Evolutionary conservation across 176 grass and related monocot species (phyloP).

Genomic region (Phyllostachys edulis): DNA sequence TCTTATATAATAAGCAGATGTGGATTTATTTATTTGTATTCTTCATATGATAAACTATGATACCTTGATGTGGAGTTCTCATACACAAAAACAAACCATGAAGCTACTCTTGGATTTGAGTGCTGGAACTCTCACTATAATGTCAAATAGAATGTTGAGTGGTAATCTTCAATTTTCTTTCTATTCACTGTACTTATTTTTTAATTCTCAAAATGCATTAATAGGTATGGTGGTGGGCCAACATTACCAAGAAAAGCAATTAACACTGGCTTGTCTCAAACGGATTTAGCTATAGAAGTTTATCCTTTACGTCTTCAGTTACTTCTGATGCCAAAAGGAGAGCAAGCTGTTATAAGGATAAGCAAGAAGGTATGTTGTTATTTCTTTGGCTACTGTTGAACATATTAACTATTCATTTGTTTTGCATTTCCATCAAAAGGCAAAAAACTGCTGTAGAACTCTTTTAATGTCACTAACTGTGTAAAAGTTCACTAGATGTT

Average conservation of each 20-base stretch:
- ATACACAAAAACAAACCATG: neutral
- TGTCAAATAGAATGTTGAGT: neutral
- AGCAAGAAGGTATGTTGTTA: constrained; percentile 85
- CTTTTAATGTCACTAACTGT: neutral
- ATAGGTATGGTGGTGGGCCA: constrained; percentile 96
- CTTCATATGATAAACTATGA: neutral
- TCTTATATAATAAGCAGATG: too few relatives aligned
- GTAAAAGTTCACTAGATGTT: neutral
- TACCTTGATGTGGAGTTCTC: neutral
- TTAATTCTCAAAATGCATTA: constrained; percentile 28
- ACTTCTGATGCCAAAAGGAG: constrained; percentile 78
- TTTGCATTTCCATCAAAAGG: constrained; percentile 11
- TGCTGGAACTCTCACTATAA: constrained; percentile 4
- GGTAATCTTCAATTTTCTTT: constrained; percentile 10
- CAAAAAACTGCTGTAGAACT: constrained; percentile 1
- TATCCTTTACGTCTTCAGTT: constrained; percentile 95
- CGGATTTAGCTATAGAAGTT: constrained; percentile 97
- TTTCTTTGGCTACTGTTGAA: constrained; percentile 9
- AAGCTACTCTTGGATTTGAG: neutral
- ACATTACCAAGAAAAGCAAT: constrained; percentile 90
- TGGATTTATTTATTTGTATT: neutral
- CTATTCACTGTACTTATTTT: constrained; percentile 15
- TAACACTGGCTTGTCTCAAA: constrained; percentile 91
- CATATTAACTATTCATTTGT: constrained; percentile 3
- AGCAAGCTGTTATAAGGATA: constrained; percentile 86